Percentiles rank a stretch among this genome's conserved stretches.
phyloP scores from a whole-genome alignment of 2,329 filamentous ascomycete genomes.

The Penicillium sp. region DNA sequence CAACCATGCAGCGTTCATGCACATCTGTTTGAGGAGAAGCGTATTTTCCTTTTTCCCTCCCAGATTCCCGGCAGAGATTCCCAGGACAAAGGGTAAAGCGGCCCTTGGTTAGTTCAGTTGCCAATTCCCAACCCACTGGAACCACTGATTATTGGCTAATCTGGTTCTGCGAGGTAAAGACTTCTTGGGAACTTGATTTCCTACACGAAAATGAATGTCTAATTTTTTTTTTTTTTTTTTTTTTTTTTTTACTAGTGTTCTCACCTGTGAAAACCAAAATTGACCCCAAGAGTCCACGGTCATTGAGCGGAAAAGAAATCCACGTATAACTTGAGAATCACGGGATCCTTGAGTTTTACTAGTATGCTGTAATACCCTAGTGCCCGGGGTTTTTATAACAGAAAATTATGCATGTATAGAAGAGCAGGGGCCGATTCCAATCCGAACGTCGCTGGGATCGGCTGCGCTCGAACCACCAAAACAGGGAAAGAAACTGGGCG shows the following conservation, averaged over 20 bases:
- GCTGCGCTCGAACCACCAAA: constrained; percentile 9
- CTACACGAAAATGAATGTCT: neutral
- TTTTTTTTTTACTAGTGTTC: neutral
- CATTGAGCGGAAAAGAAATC: neutral
- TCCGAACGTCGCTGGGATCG: neutral
- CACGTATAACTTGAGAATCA: neutral
- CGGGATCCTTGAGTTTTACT: neutral
- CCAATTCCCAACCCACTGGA: constrained; percentile 30
- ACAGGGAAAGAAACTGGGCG: constrained; percentile 6
- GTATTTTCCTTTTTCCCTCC: neutral
- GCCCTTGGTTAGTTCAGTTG: constrained; percentile 20
- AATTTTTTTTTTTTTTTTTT: too few relatives aligned
- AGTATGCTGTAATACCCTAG: neutral
- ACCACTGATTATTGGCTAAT: constrained; percentile 29
- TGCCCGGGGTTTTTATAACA: neutral
- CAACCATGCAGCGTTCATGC: constrained; percentile 7
- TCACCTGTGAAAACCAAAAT: neutral
- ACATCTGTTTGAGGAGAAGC: constrained; percentile 4
- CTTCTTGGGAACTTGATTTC: neutral
- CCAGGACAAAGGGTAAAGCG: constrained; percentile 16
- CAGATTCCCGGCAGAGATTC: constrained; percentile 2
- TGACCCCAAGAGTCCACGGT: neutral
- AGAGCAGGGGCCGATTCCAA: neutral
- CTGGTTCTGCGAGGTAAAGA: constrained; percentile 1
- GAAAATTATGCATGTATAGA: neutral